Conservation (phyloP, 495 filamentous ascomycete genomes). For the Penicillium tannophilum region DNA sequence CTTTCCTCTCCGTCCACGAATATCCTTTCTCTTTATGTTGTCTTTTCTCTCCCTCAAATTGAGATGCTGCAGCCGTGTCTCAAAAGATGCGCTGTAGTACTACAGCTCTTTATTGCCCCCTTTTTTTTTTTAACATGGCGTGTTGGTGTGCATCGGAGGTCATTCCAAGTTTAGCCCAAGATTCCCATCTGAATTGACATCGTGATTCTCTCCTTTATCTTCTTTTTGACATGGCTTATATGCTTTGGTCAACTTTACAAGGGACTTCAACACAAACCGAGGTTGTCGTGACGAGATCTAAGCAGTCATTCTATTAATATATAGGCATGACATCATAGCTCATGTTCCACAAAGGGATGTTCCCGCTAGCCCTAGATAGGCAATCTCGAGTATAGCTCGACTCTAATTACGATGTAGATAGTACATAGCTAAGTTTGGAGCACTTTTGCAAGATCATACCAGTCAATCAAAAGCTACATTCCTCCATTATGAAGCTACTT, state of each 20-base stretch:
- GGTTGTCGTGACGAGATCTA: no score
- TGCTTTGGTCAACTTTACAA: neutral
- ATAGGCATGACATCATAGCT: no score
- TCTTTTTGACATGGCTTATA: neutral
- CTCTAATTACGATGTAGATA: no score
- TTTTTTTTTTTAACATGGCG: constrained; percentile 21
- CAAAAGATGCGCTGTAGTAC: neutral
- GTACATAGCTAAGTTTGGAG: no score
- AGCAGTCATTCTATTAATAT: no score
- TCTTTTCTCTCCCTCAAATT: neutral
- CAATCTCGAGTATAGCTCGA: no score
- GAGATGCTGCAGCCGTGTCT: neutral
- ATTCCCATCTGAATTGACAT: constrained; percentile 30
- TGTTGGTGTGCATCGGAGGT: constrained; percentile 24
- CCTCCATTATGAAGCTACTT: no score
- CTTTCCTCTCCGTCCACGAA: constrained; percentile 8
- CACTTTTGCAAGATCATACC: no score
- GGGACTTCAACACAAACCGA: neutral
- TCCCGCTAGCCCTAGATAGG: no score
- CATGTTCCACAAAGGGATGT: no score
- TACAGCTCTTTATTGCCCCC: constrained; percentile 3
- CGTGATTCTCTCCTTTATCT: constrained; percentile 5
- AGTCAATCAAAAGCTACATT: no score
- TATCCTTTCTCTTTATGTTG: constrained; percentile 20
- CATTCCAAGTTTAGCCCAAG: constrained; percentile 24